Evolutionary conservation across 306 rosid species (phyloP).

Genomic region (Prosopis cineraria): DNA sequence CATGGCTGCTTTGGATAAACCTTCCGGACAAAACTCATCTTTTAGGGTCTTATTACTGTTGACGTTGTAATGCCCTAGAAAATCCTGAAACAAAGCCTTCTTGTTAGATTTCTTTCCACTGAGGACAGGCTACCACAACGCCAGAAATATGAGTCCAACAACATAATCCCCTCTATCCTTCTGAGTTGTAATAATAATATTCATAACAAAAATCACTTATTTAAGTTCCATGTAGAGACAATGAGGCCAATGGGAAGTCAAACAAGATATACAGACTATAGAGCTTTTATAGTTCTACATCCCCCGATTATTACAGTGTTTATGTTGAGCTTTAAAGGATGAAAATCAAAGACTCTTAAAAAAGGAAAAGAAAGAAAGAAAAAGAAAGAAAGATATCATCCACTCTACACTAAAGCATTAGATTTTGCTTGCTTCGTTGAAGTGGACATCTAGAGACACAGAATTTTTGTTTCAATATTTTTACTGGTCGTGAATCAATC

Average conservation of each 20-base stretch:
- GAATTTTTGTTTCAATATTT: too few relatives aligned
- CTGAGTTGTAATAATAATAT: not conserved
- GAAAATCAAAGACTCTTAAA: not conserved
- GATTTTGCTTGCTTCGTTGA: not conserved
- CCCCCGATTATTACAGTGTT: not conserved
- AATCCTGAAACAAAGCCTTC: conserved; percentile 32
- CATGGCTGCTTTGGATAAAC: conserved; percentile 49
- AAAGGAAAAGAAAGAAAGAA: too few relatives aligned
- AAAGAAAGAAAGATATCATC: too few relatives aligned
- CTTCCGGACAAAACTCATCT: conserved; percentile 47
- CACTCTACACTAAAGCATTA: not conserved
- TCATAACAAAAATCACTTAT: too few relatives aligned
- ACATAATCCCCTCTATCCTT: too few relatives aligned
- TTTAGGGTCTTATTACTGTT: conserved; percentile 50
- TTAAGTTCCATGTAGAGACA: not conserved
- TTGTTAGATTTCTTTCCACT: not conserved
- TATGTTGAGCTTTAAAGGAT: not conserved
- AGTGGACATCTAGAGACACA: not conserved
- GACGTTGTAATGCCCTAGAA: conserved; percentile 41
- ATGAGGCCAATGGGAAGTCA: not conserved
- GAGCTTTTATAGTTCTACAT: not conserved
- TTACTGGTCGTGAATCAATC: too few relatives aligned
- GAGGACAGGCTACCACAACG: too few relatives aligned
- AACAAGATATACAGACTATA: not conserved
- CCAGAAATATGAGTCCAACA: too few relatives aligned